A percentile compares a stretch with the other conserved stretches of the same genome.
Evolutionary conservation across 139 green algal species (phyloP).

Genomic region (Chlorella vulgaris): DNA sequence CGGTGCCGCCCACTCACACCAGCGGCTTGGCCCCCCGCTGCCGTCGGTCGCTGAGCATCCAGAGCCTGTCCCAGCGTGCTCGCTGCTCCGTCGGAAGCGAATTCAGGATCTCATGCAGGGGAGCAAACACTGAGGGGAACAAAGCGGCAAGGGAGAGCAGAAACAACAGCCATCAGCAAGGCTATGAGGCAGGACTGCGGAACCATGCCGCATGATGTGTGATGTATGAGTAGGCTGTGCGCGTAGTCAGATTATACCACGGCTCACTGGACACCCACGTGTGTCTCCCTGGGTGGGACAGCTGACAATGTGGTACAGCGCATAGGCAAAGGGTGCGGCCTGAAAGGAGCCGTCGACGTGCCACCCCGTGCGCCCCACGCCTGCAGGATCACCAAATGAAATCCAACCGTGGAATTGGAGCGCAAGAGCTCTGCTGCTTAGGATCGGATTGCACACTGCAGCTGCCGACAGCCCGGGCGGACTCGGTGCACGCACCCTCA

Average conservation of each 20-base stretch:
- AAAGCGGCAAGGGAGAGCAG: not conserved
- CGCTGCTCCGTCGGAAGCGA: conserved; percentile 34
- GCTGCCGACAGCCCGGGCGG: no score
- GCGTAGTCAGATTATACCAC: not conserved
- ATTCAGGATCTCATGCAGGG: conserved; percentile 43
- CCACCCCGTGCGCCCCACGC: conserved; percentile 60
- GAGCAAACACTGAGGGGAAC: conserved; percentile 40
- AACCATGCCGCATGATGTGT: not conserved
- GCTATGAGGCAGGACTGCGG: not conserved
- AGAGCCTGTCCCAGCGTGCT: conserved; percentile 49
- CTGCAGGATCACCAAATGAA: no score
- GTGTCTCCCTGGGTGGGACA: conserved; percentile 20
- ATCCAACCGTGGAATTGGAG: no score
- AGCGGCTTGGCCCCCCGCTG: conserved; percentile 41
- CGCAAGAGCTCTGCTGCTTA: no score
- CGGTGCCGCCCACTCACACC: conserved; percentile 24
- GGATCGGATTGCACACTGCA: no score
- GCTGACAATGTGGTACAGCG: conserved; percentile 50
- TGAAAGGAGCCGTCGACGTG: conserved; percentile 62
- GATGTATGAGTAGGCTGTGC: not conserved
- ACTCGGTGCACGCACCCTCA: no score
- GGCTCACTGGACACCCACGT: not conserved
- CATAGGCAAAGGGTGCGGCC: conserved; percentile 48
- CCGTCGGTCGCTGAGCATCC: conserved; percentile 53
- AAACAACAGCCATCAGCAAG: not conserved